Evolutionary conservation across 805 yeast genomes (phyloP).

Genomic region (Millerozyma acaciae): DNA sequence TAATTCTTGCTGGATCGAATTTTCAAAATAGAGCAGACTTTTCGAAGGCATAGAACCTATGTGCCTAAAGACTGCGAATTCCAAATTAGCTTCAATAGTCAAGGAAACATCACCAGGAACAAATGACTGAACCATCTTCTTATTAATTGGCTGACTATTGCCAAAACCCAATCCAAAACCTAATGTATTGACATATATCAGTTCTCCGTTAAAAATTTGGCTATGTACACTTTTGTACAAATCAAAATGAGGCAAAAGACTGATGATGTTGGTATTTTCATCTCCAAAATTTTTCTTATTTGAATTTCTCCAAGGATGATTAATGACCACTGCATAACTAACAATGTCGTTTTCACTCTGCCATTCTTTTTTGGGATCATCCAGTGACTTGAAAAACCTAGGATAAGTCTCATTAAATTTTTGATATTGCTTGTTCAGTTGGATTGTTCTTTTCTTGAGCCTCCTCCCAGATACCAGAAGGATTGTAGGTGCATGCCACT

Average conservation of each 20-base stretch:
- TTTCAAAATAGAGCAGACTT: conserved; percentile 21
- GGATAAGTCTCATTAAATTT: conserved; percentile 50
- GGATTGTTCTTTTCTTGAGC: conserved; percentile 31
- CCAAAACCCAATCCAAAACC: conserved; percentile 90
- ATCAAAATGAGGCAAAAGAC: conserved; percentile 64
- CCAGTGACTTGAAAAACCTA: conserved; percentile 25
- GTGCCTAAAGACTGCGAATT: conserved; percentile 77
- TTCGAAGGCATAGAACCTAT: conserved; percentile 34
- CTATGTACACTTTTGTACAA: conserved; percentile 31
- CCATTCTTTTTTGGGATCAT: conserved; percentile 24
- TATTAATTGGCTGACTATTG: conserved; percentile 54
- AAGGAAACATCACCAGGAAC: conserved; percentile 76
- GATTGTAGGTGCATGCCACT: conserved; percentile 87
- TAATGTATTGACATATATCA: conserved; percentile 62
- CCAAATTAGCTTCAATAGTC: conserved; percentile 72
- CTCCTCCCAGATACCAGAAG: conserved; percentile 64
- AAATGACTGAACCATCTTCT: conserved; percentile 42
- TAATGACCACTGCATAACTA: conserved; percentile 61
- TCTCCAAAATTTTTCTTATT: conserved; percentile 74
- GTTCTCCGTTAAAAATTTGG: conserved; percentile 31
- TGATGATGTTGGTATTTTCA: conserved; percentile 51
- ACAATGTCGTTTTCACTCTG: conserved; percentile 42
- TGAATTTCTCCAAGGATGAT: conserved; percentile 74
- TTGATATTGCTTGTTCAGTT: conserved; percentile 44
- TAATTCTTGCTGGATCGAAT: conserved; percentile 17